Evolutionary conservation across 2,329 filamentous ascomycete genomes (phyloP), one percentile per base, ranked within the genome.

Genomic region (Clonostachys solani): DNA sequence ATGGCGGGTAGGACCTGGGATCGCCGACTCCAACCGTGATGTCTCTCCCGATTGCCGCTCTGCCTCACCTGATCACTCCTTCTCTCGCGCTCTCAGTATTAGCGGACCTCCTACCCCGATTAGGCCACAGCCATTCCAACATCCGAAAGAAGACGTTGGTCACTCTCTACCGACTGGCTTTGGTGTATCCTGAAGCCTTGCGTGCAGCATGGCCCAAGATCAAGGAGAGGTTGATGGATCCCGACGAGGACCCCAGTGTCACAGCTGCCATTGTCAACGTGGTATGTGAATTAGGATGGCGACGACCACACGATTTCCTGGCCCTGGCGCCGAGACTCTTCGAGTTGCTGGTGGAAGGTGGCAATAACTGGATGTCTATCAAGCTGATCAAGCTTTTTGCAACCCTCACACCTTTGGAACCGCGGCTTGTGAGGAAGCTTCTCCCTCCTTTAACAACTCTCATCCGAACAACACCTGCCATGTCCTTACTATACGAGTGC

Each of bases 351-450:
- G 92, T 96, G 12, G 87, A 95, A 50, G 86, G 91, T 47, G 87
- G 87, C 36, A 97, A 99, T 67, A 99, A 99, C 67, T 99, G 94
- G 94, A 97, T 99, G 92, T 92, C 92, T 49, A 99, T 99, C 63
- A 99, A 99, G 65, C 82, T 99, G 52, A 97, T 99, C 65, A 99
- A 99, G 69, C 78, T 99, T 52, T 99, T 99, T 76, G 92, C 94
- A 40, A 95, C 90, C 2, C 72, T 99, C 51, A 97, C 92, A 3
- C 94, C 94, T 0, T 71, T 97, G 33, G 94, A 99, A 62, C 92
- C 94, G 13, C 83, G 94, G 47, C 74, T 99, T 9, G 87, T 96
- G 44, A 89, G 88, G 62, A 99, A 99, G 65, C 73, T 99, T 15
- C 72, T 97, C 33, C 90, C 92, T 8, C 94, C 94, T 15, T 72